Evolutionary conservation across 1,139 yeast genomes (phyloP).

Genomic region (Scheffersomyces lignicola): DNA sequence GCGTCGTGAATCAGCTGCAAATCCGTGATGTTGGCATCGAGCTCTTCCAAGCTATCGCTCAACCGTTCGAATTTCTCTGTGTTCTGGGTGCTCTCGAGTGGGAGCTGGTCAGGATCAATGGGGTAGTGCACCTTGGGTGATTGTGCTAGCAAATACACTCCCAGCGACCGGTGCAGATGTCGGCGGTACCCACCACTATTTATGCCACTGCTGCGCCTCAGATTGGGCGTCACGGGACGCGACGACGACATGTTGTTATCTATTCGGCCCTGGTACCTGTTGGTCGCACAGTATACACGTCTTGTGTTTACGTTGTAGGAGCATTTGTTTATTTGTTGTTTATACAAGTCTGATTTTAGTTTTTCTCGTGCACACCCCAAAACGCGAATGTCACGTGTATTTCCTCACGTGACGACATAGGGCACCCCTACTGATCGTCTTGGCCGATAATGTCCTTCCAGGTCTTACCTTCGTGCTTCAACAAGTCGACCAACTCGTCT

Average conservation of each 20-base stretch:
- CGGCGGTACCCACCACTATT: constrained; percentile 16
- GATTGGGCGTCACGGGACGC: constrained; percentile 21
- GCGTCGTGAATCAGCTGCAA: constrained; percentile 53
- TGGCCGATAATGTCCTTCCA: constrained; percentile 78
- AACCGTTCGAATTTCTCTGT: constrained; percentile 41
- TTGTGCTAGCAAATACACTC: constrained; percentile 37
- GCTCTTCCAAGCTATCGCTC: constrained; percentile 53
- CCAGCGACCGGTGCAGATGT: constrained; percentile 42
- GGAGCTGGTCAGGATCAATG: constrained; percentile 38
- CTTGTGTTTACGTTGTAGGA: no score
- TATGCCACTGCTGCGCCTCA: constrained; percentile 9
- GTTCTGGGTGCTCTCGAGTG: constrained; percentile 34
- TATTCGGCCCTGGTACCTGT: no score
- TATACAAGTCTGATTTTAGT: no score
- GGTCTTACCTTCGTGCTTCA: constrained; percentile 72
- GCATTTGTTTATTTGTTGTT: no score
- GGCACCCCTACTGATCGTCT: constrained; percentile 37
- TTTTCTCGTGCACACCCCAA: no score
- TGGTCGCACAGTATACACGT: no score
- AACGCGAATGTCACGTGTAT: no score
- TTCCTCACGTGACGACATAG: no score
- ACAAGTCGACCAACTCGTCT: constrained; percentile 67
- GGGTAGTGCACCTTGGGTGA: constrained; percentile 48
- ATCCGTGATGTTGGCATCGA: constrained; percentile 47
- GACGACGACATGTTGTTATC: constrained; percentile 16